These are phyloP conservation scores for Begonia fuchsioides DNA, from an alignment of 306 rosid genomes.

Conservation along the genomic window DNA sequence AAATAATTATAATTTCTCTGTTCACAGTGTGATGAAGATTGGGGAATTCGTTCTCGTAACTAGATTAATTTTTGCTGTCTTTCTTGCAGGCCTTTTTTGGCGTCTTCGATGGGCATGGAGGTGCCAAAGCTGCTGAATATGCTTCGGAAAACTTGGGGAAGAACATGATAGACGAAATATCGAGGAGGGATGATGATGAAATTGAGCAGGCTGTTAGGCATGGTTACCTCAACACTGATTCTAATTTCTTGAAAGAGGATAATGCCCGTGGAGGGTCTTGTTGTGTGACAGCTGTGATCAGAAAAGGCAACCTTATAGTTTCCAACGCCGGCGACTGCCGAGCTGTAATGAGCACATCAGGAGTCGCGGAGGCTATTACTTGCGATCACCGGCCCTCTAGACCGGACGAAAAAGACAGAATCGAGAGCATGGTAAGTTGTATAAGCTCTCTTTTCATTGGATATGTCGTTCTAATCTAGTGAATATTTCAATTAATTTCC, in stretches of 20 bases:
- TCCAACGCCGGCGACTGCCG: slow-evolving; percentile 95
- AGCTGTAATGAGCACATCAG: slow-evolving; percentile 72
- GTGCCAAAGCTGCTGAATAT: slow-evolving; percentile 74
- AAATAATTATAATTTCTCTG: neutral
- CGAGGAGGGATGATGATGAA: slow-evolving; percentile 23
- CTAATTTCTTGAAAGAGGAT: slow-evolving; percentile 62
- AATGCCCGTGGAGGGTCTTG: slow-evolving; percentile 59
- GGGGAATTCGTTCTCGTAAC: too few relatives aligned
- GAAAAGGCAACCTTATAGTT: slow-evolving; percentile 54
- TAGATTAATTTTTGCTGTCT: too few relatives aligned
- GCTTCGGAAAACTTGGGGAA: slow-evolving; percentile 61
- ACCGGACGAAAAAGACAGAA: slow-evolving; percentile 65
- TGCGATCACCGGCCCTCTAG: slow-evolving; percentile 80
- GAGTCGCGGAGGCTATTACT: slow-evolving; percentile 78
- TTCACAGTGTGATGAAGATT: too few relatives aligned
- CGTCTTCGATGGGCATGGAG: slow-evolving; percentile 91
- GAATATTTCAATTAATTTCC: neutral
- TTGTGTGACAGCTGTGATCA: slow-evolving; percentile 70
- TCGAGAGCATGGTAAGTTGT: slow-evolving; percentile 48
- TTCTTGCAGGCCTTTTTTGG: slow-evolving; percentile 92
- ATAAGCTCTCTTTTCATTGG: neutral
- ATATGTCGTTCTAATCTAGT: too few relatives aligned
- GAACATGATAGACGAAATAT: slow-evolving; percentile 52
- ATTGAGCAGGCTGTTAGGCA: slow-evolving; percentile 59
- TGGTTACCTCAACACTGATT: slow-evolving; percentile 74